Base-by-base conservation (phyloP, 176 grass and related monocot species). In the Avena insularis region DNA sequence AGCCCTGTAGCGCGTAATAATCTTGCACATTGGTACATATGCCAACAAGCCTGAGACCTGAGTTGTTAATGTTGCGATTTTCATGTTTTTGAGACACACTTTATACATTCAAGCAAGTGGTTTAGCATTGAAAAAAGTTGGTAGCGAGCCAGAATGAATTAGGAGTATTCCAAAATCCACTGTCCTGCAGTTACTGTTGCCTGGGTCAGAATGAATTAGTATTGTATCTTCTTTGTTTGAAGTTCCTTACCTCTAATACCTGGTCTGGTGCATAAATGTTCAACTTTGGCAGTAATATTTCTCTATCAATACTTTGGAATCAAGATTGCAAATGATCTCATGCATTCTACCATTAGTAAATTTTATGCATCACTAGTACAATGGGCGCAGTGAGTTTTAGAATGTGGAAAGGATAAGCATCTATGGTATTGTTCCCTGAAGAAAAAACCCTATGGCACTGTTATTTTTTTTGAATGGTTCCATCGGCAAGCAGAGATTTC, bases 201-300 rank as follows among this genome's bases (percentile, higher is more conserved):
- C 2, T 49, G 25, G 12, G 55, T 68, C 23, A 2, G 60, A 57
- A 3, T 8, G 8, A 3, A 77, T 38, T 47, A 40, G 19, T 20
- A 40, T 17, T 73, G n/a, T 78, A 38, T 79, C 45, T 38, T 60
- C 15, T 61, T 75, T 78, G 2, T 58, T 31, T 50, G 40, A 78
- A 61, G 3, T 38, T 59, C 53, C 19, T 48, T 45, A 12, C 2
- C 38, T 36, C 16, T 25, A 29, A 70, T 27, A 40, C 29, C 58
- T 38, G 12, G 82, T 84, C 59, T 51, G 5, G 12, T 57, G 3
- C 70, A 9, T 38, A 69, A 21, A 38, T 82, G 31, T 16, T 53
- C 51, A 71, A 12, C n/a, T 79, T 70, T 25, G 9, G 4, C 19
- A 59, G 0, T 3, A 38, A 71, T 25, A 15, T 56, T 75, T 90